Conservation (phyloP, 2,329 filamentous ascomycete genomes). For the Colletotrichum tropicicola region DNA sequence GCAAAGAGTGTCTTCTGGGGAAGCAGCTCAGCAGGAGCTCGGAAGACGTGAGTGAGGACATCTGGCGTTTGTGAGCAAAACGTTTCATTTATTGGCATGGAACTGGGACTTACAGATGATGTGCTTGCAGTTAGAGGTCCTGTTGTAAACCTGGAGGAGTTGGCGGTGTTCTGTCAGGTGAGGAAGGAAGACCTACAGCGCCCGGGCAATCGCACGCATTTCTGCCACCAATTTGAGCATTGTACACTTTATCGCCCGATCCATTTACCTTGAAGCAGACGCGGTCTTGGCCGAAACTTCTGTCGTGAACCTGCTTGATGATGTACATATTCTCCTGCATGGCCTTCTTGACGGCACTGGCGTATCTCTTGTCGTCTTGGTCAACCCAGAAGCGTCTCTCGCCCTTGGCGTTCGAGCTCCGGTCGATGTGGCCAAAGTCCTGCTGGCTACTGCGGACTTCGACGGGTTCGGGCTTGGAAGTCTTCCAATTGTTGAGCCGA, state of each 20-base stretch:
- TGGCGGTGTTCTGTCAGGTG: background rate
- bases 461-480: background rate
- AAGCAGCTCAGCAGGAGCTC: conserved; percentile 16
- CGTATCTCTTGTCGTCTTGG: background rate
- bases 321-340: conserved; percentile 14
- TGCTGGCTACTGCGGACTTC: background rate
- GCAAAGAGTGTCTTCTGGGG: conserved; percentile 5
- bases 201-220: conserved; percentile 10
- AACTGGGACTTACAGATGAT: conserved; percentile 19
- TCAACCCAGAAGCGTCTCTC: background rate
- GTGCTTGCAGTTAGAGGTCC: conserved; percentile 25
- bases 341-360: conserved; percentile 10
- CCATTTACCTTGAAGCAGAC: background rate
- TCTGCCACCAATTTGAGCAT: background rate
- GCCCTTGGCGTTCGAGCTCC: background rate
- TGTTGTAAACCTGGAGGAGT: conserved; percentile 8
- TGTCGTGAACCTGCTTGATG: conserved; percentile 3
- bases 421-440: background rate
- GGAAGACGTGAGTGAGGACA: conserved; percentile 18
- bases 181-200: background rate
- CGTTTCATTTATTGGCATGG: background rate
- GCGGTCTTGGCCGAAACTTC: background rate
- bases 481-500: conserved; percentile 13
- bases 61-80: background rate
- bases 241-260: background rate